A percentile compares a stretch with the other conserved stretches of the same genome.
Conservation (phyloP, 371 early-diverging fungal genomes). For the Mucor lusitanicus region DNA sequence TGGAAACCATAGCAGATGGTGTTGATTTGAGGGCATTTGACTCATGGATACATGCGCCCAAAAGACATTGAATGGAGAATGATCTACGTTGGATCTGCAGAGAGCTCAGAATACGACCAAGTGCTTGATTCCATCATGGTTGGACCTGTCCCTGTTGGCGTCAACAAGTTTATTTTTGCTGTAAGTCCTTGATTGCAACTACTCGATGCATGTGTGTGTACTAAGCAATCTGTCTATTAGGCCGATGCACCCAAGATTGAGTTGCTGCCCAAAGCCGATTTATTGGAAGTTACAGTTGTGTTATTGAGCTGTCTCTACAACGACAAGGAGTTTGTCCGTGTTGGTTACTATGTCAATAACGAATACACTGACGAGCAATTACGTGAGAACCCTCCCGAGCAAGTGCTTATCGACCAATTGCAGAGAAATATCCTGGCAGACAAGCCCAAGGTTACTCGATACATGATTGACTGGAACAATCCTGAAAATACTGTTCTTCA, state of each 20-base stretch:
- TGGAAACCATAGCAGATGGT: too few species aligned
- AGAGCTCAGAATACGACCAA: slow-evolving; percentile 85
- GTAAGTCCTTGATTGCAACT: slow-evolving; percentile 39
- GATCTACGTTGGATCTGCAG: slow-evolving; percentile 91
- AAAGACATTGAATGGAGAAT: slow-evolving; percentile 96
- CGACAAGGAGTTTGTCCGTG: slow-evolving; percentile 90
- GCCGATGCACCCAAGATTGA: slow-evolving; percentile 74
- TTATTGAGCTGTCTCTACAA: slow-evolving; percentile 88
- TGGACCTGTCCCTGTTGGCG: slow-evolving; percentile 96
- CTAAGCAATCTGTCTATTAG: slow-evolving; percentile 22
- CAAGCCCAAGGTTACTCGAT: slow-evolving; percentile 90
- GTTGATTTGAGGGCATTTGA: background rate
- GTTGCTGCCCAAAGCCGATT: slow-evolving; percentile 75
- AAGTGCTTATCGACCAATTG: slow-evolving; percentile 69
- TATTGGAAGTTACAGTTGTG: slow-evolving; percentile 89
- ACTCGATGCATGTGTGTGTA: too few species aligned
- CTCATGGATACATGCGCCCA: background rate
- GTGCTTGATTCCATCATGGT: slow-evolving; percentile 94
- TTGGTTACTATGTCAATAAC: slow-evolving; percentile 96
- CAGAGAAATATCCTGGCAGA: slow-evolving; percentile 88
- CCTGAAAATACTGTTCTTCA: slow-evolving; percentile 30
- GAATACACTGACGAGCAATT: slow-evolving; percentile 75
- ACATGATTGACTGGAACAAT: slow-evolving; percentile 48
- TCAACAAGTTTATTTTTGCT: slow-evolving; percentile 92
- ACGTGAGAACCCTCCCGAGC: slow-evolving; percentile 43